Conservation (phyloP, 805 yeast species). For the Nakazawaea pomicola region DNA sequence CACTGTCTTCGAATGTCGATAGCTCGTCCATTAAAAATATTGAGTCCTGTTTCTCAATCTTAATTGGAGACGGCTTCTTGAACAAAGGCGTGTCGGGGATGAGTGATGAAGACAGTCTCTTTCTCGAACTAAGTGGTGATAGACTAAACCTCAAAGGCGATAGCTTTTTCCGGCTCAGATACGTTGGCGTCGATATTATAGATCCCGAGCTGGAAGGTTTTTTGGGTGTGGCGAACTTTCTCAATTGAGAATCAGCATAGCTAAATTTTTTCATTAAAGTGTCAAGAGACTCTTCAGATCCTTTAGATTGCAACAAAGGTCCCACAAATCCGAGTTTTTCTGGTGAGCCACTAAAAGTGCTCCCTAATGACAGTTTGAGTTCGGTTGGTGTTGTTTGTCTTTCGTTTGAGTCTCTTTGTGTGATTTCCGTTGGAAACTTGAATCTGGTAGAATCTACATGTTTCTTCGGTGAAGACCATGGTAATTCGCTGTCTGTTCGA, state of each 20-base stretch:
- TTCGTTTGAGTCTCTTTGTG: no score
- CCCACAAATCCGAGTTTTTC: neutral
- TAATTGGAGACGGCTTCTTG: constrained; percentile 3
- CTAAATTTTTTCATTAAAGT: constrained; percentile 3
- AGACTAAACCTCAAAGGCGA: neutral
- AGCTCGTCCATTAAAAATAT: constrained; percentile 2
- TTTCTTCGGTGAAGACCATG: no score
- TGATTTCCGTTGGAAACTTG: neutral
- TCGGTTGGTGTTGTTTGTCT: no score
- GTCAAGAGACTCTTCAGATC: constrained; percentile 1
- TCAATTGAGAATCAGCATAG: neutral
- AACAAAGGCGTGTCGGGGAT: neutral
- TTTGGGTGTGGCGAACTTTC: neutral
- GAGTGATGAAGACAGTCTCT: neutral
- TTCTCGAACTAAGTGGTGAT: neutral
- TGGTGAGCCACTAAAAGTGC: no score
- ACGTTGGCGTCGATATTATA: neutral
- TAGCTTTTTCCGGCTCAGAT: neutral
- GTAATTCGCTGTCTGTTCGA: no score
- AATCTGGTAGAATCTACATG: no score
- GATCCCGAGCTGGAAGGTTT: neutral
- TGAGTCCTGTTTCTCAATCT: neutral
- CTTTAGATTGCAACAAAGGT: no score
- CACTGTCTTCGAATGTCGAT: neutral
- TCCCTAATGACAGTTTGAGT: no score